A percentile compares a stretch with the other conserved stretches of the same genome.
These are phyloP conservation scores for Protomyces macrosporus DNA, from an alignment of 1,139 yeast species.

Conservation along the genomic window DNA sequence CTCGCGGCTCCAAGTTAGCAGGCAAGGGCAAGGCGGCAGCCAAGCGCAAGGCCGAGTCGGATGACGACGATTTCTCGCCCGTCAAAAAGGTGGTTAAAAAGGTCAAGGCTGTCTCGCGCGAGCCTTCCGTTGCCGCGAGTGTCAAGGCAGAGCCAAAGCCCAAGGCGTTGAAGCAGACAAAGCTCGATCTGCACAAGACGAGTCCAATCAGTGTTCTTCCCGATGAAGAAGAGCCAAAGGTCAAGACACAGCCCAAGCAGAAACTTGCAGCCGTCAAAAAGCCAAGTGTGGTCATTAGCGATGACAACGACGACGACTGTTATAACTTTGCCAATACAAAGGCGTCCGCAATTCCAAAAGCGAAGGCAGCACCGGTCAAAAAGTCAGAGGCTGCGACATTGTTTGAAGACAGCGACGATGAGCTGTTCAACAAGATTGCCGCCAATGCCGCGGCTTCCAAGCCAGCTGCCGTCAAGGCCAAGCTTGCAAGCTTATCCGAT, in stretches of 20 bases:
- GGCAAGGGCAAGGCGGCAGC: constrained; percentile 34
- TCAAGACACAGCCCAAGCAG: not conserved
- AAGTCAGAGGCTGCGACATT: constrained; percentile 1
- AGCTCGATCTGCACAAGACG: not conserved
- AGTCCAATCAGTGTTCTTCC: constrained; percentile 7
- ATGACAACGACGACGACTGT: constrained; percentile 20
- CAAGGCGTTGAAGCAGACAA: not conserved
- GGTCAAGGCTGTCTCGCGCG: not conserved
- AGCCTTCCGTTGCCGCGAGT: not conserved
- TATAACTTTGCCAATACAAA: constrained; percentile 11
- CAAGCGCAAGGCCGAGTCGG: constrained; percentile 27
- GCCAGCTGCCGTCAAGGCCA: not conserved
- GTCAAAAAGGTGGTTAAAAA: constrained; percentile 3
- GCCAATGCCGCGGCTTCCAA: constrained; percentile 1
- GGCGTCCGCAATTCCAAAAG: not conserved
- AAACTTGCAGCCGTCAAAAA: not conserved
- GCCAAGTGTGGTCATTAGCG: not conserved
- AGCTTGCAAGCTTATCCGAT: not conserved
- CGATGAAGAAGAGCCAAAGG: not conserved
- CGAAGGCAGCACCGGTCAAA: constrained; percentile 1
- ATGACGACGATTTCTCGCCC: constrained; percentile 27
- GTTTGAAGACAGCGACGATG: constrained; percentile 24
- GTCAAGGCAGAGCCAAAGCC: constrained; percentile 1
- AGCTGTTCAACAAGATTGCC: constrained; percentile 11
- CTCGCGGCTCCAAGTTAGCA: constrained; percentile 23